phyloP scores from a whole-genome alignment of 1,139 yeast genomes.

The Suhomyces bolitotheri region DNA sequence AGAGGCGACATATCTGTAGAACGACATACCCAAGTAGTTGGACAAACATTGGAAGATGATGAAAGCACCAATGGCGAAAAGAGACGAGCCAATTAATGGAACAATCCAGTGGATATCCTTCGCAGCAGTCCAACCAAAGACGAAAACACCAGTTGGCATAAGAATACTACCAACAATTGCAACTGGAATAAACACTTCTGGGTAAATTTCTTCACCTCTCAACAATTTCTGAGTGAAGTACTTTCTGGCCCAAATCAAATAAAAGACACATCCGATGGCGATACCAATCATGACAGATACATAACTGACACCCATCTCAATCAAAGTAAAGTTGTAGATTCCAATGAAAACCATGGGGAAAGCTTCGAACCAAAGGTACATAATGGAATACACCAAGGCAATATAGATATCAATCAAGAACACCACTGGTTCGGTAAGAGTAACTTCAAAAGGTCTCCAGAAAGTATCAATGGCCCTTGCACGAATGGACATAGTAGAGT shows the following conservation, averaged over 20 bases:
- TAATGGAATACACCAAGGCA: constrained; percentile 53
- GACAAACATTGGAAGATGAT: constrained; percentile 43
- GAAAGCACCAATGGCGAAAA: constrained; percentile 41
- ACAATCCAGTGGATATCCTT: constrained; percentile 43
- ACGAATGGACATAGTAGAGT: constrained; percentile 18
- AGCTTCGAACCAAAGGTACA: constrained; percentile 62
- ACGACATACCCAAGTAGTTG: constrained; percentile 37
- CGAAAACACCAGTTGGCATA: constrained; percentile 47
- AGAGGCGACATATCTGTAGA: constrained; percentile 51
- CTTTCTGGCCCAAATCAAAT: constrained; percentile 24
- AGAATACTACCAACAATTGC: constrained; percentile 45
- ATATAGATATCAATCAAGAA: constrained; percentile 50
- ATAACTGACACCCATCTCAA: constrained; percentile 51
- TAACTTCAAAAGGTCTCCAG: constrained; percentile 51
- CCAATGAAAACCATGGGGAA: constrained; percentile 56
- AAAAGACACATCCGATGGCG: constrained; percentile 25
- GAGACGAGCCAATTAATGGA: constrained; percentile 42
- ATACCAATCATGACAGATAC: constrained; percentile 48
- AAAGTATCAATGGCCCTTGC: constrained; percentile 40
- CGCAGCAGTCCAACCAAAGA: constrained; percentile 54
- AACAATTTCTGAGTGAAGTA: constrained; percentile 28
- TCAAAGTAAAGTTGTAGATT: constrained; percentile 46
- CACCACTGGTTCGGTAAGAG: constrained; percentile 46
- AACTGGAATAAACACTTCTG: constrained; percentile 45
- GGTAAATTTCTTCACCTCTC: constrained; percentile 26